Conservation (phyloP, 345 rosid species). For the Sonneratia caseolaris region DNA sequence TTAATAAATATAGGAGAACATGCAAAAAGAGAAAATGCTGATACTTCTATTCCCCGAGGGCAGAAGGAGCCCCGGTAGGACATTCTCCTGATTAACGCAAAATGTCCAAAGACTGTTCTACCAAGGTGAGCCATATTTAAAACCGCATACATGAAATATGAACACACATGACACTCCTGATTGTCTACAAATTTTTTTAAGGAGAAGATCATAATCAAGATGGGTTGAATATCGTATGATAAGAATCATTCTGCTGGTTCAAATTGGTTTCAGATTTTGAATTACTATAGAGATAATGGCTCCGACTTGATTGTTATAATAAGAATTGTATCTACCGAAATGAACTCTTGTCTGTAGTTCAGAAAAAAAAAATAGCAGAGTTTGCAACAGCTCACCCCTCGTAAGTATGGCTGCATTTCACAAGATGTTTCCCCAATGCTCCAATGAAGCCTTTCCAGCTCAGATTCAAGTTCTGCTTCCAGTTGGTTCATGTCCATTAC, state of each 20-base stretch:
- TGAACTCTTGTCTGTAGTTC: background rate
- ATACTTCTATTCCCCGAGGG: too few species aligned
- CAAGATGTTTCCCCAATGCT: constrained; percentile 12
- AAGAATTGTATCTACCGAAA: background rate
- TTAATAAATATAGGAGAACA: background rate
- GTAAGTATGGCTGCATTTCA: constrained; percentile 13
- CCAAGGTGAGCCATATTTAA: background rate
- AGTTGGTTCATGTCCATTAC: constrained; percentile 51
- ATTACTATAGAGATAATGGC: background rate
- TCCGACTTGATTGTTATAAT: background rate
- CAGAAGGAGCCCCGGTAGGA: too few species aligned
- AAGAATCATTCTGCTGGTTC: background rate
- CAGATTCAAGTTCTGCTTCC: constrained; percentile 75
- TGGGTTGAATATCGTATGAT: background rate
- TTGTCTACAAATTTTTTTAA: background rate
- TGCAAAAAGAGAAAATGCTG: background rate
- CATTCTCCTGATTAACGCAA: background rate
- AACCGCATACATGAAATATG: background rate
- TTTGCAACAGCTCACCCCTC: constrained; percentile 31
- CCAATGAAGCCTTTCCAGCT: constrained; percentile 64
- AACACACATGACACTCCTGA: background rate
- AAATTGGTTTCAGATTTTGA: background rate
- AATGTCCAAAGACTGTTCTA: background rate
- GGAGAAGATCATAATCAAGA: background rate
- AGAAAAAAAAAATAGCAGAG: background rate